These are phyloP conservation scores for Aaosphaeria pasadenensis DNA, from an alignment of 2,329 filamentous ascomycete species.

Conservation along the genomic window DNA sequence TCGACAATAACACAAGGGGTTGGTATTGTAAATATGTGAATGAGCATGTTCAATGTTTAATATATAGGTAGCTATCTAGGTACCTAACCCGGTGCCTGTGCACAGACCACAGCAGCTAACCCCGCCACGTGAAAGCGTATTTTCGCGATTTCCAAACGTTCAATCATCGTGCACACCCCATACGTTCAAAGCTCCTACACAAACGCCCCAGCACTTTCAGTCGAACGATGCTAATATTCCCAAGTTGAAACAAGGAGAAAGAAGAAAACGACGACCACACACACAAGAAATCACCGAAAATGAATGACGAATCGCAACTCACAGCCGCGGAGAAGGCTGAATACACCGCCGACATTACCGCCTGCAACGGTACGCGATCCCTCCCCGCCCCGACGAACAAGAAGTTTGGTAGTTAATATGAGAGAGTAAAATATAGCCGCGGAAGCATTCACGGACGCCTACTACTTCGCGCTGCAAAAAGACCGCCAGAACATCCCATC, in stretches of 20 bases:
- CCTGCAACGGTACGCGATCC: slow-evolving; percentile 3
- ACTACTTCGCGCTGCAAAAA: slow-evolving; percentile 71
- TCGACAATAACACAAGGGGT: no score
- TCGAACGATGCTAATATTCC: background rate
- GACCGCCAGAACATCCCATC: slow-evolving; percentile 54
- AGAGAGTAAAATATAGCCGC: slow-evolving; percentile 53
- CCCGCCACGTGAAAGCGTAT: no score
- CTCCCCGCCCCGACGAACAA: background rate
- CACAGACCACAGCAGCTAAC: no score
- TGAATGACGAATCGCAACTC: slow-evolving; percentile 1
- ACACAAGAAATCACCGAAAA: background rate
- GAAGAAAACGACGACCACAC: no score
- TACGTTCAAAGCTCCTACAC: background rate
- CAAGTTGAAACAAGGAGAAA: background rate
- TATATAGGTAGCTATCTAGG: no score
- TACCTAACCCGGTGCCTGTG: no score
- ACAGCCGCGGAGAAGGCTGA: slow-evolving; percentile 2
- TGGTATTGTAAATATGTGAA: no score
- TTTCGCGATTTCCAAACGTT: no score
- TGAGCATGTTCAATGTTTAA: no score
- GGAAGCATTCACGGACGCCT: slow-evolving; percentile 67
- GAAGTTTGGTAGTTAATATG: background rate
- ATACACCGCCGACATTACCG: slow-evolving; percentile 3
- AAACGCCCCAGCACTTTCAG: background rate
- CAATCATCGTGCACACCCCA: no score